Evolutionary conservation across 176 grass and related monocot genomes (phyloP), one percentile per base, ranked within the genome.

Genomic region (Saccharum spontaneum): DNA sequence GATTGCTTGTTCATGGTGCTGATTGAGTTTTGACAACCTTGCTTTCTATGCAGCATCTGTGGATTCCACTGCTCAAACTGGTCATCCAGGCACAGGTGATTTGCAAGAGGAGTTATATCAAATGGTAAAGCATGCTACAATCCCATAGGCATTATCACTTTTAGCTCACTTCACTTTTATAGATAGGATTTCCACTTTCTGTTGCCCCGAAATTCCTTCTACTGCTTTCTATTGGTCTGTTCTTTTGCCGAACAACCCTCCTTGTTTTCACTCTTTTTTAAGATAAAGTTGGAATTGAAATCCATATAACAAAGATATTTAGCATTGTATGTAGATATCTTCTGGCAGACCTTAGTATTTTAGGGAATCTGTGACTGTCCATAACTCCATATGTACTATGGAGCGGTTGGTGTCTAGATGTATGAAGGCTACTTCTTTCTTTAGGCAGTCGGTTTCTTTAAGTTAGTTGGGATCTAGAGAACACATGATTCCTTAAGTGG

Each of bases 61-160:
- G 73, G 88, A 94, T 78, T 90, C 85, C 26, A 91, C 87, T 88
- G 90, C 89, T 85, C 95, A 95, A 89, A 91, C 92, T 69, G 88
- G 84, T 80, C 76, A 85, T 76, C 16, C 65, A 77, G 89, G 77
- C 71, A 31, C 46, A 41, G 79, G 65, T 72, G 92, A 94, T 91
- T 76, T 60, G 74, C 92, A 92, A 64, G 95, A 98, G 87, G 95
- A 95, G 76, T 38, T 73, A 40, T 98, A 95, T 83, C 89, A 98
- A 83, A 95, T 83, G 92, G 95, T 95, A 78, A 80, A 40, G 15
- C 67, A 83, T 79, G 80, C 41, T 49, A 14, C 43, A 36, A 77
- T 38, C 49, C 45, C 44, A 73, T 64, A 50, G 22, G 20, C 39
- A 9, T 41, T 76, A 8, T 37, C 20, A 7, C 12, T 69, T 57